Percentiles rank a stretch among this genome's conserved stretches.
These are phyloP conservation scores for Agastache rugosa DNA, from an alignment of 257 asterid genomes.

Conservation along the genomic window DNA sequence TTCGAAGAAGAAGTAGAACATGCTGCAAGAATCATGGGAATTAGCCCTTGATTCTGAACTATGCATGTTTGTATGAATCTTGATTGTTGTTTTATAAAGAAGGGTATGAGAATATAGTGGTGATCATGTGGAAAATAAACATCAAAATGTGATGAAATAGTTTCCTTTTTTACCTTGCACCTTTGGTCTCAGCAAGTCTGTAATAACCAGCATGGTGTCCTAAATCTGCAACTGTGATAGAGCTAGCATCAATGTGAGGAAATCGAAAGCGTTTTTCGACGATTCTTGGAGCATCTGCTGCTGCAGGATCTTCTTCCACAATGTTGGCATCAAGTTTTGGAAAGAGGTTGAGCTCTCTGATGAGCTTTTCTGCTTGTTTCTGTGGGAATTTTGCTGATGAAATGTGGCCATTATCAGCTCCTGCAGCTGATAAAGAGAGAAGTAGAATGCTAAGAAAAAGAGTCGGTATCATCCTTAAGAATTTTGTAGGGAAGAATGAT, in stretches of 20 bases:
- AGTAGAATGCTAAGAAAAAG: slow-evolving; percentile 7
- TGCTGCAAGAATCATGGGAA: slow-evolving; percentile 47
- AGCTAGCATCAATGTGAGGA: slow-evolving; percentile 31
- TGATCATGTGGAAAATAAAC: background rate
- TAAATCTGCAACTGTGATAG: slow-evolving; percentile 41
- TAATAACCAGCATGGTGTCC: slow-evolving; percentile 84
- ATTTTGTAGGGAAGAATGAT: background rate
- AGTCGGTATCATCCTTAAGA: background rate
- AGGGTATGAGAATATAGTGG: background rate
- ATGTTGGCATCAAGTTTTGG: slow-evolving; percentile 52
- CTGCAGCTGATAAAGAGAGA: slow-evolving; percentile 19
- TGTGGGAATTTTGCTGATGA: slow-evolving; percentile 1
- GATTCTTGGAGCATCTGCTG: slow-evolving; percentile 32
- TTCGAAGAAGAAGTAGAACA: slow-evolving; percentile 84
- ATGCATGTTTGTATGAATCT: background rate
- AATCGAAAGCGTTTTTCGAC: slow-evolving; percentile 51
- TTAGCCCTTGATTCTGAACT: background rate
- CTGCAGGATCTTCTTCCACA: slow-evolving; percentile 13
- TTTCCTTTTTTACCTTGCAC: slow-evolving; percentile 54
- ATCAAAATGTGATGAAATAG: no score
- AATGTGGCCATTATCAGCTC: background rate
- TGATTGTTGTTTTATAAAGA: background rate
- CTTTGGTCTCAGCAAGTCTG: slow-evolving; percentile 54
- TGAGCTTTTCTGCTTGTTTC: slow-evolving; percentile 44
- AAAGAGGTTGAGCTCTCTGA: slow-evolving; percentile 53